Base-by-base conservation (phyloP, 192 early-diverging fungal genomes). In the Lobosporangium transversale region DNA sequence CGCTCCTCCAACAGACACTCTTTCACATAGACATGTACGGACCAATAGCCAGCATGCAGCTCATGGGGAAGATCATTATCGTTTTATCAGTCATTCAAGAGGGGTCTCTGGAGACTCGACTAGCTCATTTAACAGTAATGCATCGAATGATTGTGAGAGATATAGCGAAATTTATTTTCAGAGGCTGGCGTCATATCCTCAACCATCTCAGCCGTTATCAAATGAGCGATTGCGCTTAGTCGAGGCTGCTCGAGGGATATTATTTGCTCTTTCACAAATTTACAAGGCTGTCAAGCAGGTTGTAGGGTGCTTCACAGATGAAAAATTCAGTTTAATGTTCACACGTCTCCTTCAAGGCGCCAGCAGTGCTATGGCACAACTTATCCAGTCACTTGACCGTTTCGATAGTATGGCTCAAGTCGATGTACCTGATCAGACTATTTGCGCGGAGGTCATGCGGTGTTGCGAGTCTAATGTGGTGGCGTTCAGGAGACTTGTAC, bases 181-280 rank as follows among this genome's bases (percentile, higher is more conserved):
- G 33, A 62, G 64, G 37, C 42, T 83, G n/a, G 73, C 68, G 10
- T 58, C 50, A 18, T 51, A 62, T 10, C 58, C 66, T 5, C 54
- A 68, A 12, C 51, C 43, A 18, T 57, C 65, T 3, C 65, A 71
- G 27, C 68, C 79, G 18, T 55, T 60, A 3, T 61, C 68, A 10
- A 49, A 67, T 21, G 82, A 83, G 24, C 61, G 58, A 3, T 53
- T 73, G n/a, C 60, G 67, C 7, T 51, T 83, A 2, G 62, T 79
- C 6, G 82, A 83, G 44, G 71, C 82, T 20, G 67, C 73, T 52
- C 56, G 82, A 12, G 74, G 68, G 1, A 83, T 83, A 5, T 56
- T 83, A 12, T 83, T 80, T 53, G 79, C 82, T 15, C 71, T 83
- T 29, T 78, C 71, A 1, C 82, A 83, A 45, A 70, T 83, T 21